Conservation (phyloP, 441 rosid species). For the Pelargonium citronellum region DNA sequence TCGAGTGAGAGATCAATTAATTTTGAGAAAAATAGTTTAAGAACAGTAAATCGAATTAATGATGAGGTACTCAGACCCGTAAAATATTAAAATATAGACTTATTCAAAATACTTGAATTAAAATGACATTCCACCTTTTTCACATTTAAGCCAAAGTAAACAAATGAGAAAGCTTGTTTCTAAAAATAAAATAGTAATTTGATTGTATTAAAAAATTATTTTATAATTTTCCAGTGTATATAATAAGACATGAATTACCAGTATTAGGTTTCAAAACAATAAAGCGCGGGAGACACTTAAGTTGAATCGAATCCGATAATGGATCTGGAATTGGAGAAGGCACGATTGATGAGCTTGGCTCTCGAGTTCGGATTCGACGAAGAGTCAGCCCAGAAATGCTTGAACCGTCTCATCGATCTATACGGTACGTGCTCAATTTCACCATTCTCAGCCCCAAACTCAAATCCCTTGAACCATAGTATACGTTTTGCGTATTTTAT, state of each 20-base stretch:
- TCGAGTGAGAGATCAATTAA: too few relatives aligned
- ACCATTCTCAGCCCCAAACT: background rate
- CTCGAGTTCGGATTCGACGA: constrained; percentile 66
- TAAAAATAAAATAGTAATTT: too few relatives aligned
- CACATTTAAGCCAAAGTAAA: too few relatives aligned
- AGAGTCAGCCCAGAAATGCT: constrained; percentile 52
- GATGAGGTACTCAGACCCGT: too few relatives aligned
- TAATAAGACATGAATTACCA: background rate
- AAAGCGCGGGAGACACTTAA: constrained; percentile 28
- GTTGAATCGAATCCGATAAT: constrained; percentile 11
- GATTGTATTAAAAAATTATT: too few relatives aligned
- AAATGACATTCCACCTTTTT: too few relatives aligned
- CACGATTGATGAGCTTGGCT: constrained; percentile 69
- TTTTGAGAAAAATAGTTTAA: too few relatives aligned
- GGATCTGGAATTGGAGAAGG: constrained; percentile 60
- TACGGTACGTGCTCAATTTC: constrained; percentile 48
- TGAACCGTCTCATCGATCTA: constrained; percentile 71
- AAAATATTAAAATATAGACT: too few relatives aligned
- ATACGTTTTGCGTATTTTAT: background rate
- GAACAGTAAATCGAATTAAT: too few relatives aligned
- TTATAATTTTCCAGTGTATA: background rate
- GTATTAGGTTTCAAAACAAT: constrained; percentile 8
- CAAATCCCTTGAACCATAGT: background rate
- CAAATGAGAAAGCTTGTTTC: too few relatives aligned
- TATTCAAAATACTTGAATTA: too few relatives aligned